Conservation (phyloP, 305 asterid species). For the Fraxinus nigra region DNA sequence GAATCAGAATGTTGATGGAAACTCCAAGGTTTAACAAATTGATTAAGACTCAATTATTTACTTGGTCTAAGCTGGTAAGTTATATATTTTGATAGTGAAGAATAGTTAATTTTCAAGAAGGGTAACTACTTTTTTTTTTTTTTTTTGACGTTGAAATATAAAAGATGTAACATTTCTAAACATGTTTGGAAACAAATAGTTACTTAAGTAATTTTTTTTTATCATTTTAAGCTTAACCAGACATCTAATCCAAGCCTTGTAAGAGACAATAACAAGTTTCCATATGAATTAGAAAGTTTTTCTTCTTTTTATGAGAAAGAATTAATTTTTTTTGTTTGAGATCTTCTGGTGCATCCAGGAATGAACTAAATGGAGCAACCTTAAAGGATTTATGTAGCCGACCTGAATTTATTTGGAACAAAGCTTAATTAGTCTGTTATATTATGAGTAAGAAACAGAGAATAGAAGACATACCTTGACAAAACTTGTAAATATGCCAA, state of each 20-base stretch:
- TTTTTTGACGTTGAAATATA: background rate
- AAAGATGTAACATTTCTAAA: background rate
- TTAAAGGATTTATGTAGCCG: background rate
- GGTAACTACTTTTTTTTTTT: background rate
- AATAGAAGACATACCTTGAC: constrained; percentile 40
- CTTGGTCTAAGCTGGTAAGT: background rate
- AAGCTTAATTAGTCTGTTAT: background rate
- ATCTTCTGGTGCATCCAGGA: background rate
- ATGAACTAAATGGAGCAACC: background rate
- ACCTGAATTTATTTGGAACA: background rate
- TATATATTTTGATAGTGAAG: background rate
- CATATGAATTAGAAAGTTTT: background rate
- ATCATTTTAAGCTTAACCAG: background rate
- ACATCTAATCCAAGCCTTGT: background rate
- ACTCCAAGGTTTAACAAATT: background rate
- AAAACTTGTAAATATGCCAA: constrained; percentile 46
- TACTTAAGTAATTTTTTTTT: background rate
- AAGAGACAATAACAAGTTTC: background rate
- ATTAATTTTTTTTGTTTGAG: background rate
- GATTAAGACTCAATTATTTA: background rate
- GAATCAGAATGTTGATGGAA: background rate
- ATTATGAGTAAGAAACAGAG: background rate
- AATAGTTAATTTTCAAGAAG: background rate
- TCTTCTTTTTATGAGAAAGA: background rate
- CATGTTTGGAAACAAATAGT: background rate